Evolutionary conservation across 352 stramenopile genomes (phyloP).

Genomic region (Phytophthora agathidicida): DNA sequence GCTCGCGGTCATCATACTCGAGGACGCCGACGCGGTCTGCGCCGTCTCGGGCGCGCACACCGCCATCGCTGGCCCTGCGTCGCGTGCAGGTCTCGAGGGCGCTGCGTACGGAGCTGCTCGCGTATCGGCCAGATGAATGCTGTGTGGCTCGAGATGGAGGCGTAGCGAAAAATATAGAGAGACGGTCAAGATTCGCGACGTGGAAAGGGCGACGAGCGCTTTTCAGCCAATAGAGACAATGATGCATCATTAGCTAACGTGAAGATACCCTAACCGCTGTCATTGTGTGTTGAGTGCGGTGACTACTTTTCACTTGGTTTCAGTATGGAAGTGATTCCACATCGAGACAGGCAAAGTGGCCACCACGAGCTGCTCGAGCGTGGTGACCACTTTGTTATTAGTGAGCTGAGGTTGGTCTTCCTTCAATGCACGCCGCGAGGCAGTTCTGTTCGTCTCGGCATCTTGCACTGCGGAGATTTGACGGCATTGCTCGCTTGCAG

Average conservation of each 20-base stretch:
- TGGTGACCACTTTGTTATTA: too few species aligned
- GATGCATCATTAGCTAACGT: constrained; percentile 8
- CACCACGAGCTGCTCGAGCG: too few species aligned
- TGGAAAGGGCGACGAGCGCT: constrained; percentile 1
- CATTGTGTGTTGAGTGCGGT: constrained; percentile 11
- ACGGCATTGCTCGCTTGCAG: not conserved
- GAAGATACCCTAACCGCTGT: constrained; percentile 12
- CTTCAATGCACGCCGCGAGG: too few species aligned
- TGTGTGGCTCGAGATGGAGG: constrained; percentile 13
- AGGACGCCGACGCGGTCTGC: constrained; percentile 17
- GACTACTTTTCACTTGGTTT: constrained; percentile 7
- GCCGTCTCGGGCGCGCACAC: constrained; percentile 32
- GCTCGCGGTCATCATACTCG: constrained; percentile 18
- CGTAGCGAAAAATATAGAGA: constrained; percentile 19
- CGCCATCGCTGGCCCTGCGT: constrained; percentile 22
- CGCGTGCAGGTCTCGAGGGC: constrained; percentile 4
- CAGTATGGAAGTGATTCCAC: not conserved
- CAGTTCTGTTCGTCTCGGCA: too few species aligned
- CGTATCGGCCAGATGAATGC: constrained; percentile 13
- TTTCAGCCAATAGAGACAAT: constrained; percentile 25
- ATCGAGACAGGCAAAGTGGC: too few species aligned
- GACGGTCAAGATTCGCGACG: constrained; percentile 14
- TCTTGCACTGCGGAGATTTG: too few species aligned
- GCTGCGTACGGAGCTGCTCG: not conserved
- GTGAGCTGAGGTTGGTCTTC: too few species aligned